Evolutionary conservation across 768 basidiomycete genomes (phyloP).

Genomic region (Boletellus ananiceps): DNA sequence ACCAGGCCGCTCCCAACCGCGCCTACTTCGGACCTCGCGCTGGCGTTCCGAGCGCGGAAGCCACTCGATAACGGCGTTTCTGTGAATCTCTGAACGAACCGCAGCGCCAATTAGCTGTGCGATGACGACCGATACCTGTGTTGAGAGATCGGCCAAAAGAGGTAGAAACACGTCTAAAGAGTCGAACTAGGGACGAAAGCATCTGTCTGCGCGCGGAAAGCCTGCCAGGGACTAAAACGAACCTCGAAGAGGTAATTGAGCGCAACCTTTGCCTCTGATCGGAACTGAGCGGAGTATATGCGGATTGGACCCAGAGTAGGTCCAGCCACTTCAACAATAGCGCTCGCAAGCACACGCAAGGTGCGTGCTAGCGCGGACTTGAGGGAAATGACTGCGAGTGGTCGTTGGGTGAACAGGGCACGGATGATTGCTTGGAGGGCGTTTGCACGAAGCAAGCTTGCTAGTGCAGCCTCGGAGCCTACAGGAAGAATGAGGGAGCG

Average conservation of each 20-base stretch:
- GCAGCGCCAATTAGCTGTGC: conserved; percentile 55
- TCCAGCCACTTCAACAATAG: conserved; percentile 64
- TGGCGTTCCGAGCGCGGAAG: conserved; percentile 52
- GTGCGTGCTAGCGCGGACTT: conserved; percentile 61
- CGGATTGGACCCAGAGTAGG: conserved; percentile 64
- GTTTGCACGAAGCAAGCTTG: conserved; percentile 51
- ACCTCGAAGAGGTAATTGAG: conserved; percentile 62
- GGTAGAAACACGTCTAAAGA: conserved; percentile 67
- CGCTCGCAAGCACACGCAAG: conserved; percentile 52
- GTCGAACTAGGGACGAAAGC: conserved; percentile 38
- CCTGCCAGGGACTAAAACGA: neutral
- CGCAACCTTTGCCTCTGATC: conserved; percentile 50
- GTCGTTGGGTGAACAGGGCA: conserved; percentile 46
- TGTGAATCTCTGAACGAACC: conserved; percentile 47
- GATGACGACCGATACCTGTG: conserved; percentile 44
- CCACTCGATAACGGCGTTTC: conserved; percentile 56
- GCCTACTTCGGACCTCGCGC: conserved; percentile 51
- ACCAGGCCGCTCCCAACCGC: conserved; percentile 72
- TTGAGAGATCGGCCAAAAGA: conserved; percentile 44
- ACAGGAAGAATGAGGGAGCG: neutral
- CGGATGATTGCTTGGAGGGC: conserved; percentile 59
- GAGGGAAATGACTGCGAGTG: conserved; percentile 35
- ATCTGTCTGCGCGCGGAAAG: neutral
- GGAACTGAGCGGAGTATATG: conserved; percentile 32
- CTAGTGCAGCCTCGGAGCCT: conserved; percentile 62